Conservation (phyloP, 2,329 filamentous ascomycete genomes). For the Cladosporium sp. region DNA sequence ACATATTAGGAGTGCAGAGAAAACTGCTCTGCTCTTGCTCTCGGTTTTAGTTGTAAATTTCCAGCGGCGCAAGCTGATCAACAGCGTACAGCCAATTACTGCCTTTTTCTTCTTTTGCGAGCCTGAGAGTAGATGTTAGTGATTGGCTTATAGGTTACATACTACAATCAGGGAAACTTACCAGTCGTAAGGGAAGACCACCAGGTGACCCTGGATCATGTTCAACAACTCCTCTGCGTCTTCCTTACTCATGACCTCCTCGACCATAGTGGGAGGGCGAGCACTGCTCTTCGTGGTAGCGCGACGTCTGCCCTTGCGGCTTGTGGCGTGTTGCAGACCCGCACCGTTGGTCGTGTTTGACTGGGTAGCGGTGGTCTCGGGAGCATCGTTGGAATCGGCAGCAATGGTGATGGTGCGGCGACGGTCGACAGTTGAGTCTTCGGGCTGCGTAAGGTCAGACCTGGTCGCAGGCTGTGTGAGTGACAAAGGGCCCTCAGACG, state of each 20-base stretch:
- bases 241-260: constrained; percentile 71
- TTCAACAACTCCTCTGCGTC: constrained; percentile 81
- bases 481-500: neutral
- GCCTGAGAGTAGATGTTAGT: constrained; percentile 46
- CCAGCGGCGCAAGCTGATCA: constrained; percentile 90
- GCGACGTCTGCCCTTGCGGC: constrained; percentile 63
- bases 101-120: constrained; percentile 84
- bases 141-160: neutral
- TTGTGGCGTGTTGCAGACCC: constrained; percentile 34
- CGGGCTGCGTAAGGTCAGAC: constrained; percentile 24
- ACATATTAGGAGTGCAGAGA: neutral
- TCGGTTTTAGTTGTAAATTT: constrained; percentile 68
- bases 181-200: constrained; percentile 95
- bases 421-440: constrained; percentile 35
- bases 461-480: constrained; percentile 29
- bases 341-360: constrained; percentile 19
- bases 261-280: constrained; percentile 60
- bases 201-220: constrained; percentile 82
- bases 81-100: constrained; percentile 97
- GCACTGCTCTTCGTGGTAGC: constrained; percentile 69
- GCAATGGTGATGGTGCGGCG: constrained; percentile 35
- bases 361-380: constrained; percentile 35
- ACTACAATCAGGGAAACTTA: constrained; percentile 36
- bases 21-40: neutral
- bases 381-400: constrained; percentile 23